Evolutionary conservation across 2,329 filamentous ascomycete genomes (phyloP).

Genomic region (Coniochaeta pulveracea): DNA sequence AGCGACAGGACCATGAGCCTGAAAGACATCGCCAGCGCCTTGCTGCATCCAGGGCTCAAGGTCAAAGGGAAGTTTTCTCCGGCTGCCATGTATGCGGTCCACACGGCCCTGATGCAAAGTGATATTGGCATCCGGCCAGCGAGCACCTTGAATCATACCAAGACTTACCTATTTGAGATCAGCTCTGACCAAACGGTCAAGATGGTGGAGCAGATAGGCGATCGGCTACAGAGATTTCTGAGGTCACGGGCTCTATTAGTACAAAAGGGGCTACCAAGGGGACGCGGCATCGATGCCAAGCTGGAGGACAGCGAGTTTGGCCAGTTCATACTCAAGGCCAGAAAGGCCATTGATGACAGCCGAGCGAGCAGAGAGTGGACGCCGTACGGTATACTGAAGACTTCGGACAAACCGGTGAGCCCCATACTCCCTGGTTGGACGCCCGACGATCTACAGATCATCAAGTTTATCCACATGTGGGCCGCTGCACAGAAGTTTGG

Average conservation of each 20-base stretch:
- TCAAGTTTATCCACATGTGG: conserved; percentile 63
- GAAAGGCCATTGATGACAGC: conserved; percentile 36
- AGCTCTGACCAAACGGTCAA: conserved; percentile 41
- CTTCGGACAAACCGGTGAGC: conserved; percentile 13
- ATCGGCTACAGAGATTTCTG: conserved; percentile 32
- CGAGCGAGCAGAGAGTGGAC: conserved; percentile 37
- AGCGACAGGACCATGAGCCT: conserved; percentile 37
- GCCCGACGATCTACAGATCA: conserved; percentile 37
- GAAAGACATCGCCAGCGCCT: conserved; percentile 33
- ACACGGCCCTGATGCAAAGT: conserved; percentile 48
- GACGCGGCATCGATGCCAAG: conserved; percentile 14
- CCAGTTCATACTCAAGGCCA: conserved; percentile 38
- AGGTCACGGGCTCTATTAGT: background rate
- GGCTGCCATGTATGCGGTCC: conserved; percentile 55
- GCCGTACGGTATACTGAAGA: conserved; percentile 35
- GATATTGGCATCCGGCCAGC: conserved; percentile 49
- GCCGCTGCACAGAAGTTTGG: conserved; percentile 44
- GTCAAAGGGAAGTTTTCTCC: conserved; percentile 28
- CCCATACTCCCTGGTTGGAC: conserved; percentile 6
- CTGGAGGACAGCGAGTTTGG: conserved; percentile 18
- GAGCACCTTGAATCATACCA: conserved; percentile 35
- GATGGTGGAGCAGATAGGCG: conserved; percentile 36
- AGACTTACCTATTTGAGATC: conserved; percentile 50
- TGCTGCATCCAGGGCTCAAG: conserved; percentile 17
- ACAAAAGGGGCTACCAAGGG: conserved; percentile 3